Evolutionary conservation across 495 filamentous ascomycete genomes (phyloP).

Genomic region (Aspergillus indologenus): DNA sequence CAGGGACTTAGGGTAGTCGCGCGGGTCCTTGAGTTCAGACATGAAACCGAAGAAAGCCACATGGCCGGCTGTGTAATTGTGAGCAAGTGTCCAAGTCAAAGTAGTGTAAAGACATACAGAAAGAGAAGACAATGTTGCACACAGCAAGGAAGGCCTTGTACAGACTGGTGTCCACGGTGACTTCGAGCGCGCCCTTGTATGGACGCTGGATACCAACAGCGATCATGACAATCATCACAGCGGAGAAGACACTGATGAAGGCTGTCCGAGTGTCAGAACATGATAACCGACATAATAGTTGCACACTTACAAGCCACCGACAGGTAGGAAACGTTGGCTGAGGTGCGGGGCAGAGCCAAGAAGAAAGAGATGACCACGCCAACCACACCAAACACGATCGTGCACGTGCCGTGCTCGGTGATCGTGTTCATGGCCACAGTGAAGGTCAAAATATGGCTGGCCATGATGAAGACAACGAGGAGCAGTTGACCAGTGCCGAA

Average conservation of each 20-base stretch:
- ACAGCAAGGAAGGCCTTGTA: conserved; percentile 56
- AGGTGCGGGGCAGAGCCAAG: conserved; percentile 61
- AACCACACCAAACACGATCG: conserved; percentile 63
- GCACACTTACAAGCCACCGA: conserved; percentile 53
- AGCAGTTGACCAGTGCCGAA: conserved; percentile 57
- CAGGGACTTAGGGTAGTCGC: conserved; percentile 61
- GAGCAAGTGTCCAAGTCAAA: background rate
- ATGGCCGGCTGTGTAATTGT: conserved; percentile 48
- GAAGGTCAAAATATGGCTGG: conserved; percentile 71
- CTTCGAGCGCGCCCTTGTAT: conserved; percentile 24
- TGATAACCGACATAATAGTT: background rate
- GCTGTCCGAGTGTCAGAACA: conserved; percentile 13
- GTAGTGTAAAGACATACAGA: conserved; percentile 29
- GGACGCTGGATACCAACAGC: conserved; percentile 55
- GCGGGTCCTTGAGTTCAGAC: conserved; percentile 67
- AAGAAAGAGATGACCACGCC: conserved; percentile 61
- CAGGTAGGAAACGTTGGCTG: conserved; percentile 55
- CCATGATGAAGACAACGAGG: conserved; percentile 68
- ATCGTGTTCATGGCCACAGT: conserved; percentile 67
- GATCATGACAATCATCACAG: conserved; percentile 69
- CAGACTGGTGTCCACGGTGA: conserved; percentile 29
- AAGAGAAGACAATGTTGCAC: conserved; percentile 72
- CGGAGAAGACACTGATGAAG: conserved; percentile 33
- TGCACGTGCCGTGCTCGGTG: conserved; percentile 61
- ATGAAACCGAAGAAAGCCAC: conserved; percentile 72